A percentile compares a stretch with the other conserved stretches of the same genome.
These are phyloP conservation scores for Plectranthus barbatus DNA, from an alignment of 257 asterid genomes.

Conservation along the genomic window DNA sequence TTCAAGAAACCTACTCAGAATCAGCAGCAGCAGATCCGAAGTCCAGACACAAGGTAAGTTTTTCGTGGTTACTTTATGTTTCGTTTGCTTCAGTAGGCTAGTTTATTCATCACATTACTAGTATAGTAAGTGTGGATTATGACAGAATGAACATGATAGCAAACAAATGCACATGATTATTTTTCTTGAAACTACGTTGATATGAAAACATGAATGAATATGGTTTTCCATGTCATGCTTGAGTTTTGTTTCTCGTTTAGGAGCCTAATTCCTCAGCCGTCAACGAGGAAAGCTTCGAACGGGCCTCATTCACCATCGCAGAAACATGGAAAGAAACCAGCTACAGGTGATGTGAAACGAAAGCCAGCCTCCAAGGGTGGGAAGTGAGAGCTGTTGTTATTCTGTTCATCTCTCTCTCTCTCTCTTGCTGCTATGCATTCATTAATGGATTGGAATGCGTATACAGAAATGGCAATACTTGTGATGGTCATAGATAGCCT, in stretches of 20 bases:
- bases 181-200: background rate
- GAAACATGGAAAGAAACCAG: conserved; percentile 35
- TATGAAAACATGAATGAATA: background rate
- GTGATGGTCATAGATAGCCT: conserved; percentile 10
- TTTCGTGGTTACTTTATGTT: background rate
- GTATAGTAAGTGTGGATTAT: too few relatives aligned
- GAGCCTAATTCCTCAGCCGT: conserved; percentile 56
- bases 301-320: conserved; percentile 31
- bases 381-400: conserved; percentile 32
- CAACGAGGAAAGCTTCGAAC: conserved; percentile 39
- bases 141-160: too few relatives aligned
- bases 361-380: conserved; percentile 29
- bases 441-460: conserved; percentile 11
- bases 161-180: too few relatives aligned
- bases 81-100: background rate
- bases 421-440: conserved; percentile 9
- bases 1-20: conserved; percentile 41
- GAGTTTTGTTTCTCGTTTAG: conserved; percentile 13
- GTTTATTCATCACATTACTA: background rate
- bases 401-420: background rate
- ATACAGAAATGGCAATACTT: conserved; percentile 13
- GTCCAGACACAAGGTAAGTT: conserved; percentile 44
- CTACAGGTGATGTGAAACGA: conserved; percentile 38
- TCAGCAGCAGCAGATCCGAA: conserved; percentile 37
- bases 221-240: background rate